Percentiles rank a stretch among this genome's conserved stretches.
Evolutionary conservation across 2,329 filamentous ascomycete genomes (phyloP).

Genomic region (Sclerotinia minor): DNA sequence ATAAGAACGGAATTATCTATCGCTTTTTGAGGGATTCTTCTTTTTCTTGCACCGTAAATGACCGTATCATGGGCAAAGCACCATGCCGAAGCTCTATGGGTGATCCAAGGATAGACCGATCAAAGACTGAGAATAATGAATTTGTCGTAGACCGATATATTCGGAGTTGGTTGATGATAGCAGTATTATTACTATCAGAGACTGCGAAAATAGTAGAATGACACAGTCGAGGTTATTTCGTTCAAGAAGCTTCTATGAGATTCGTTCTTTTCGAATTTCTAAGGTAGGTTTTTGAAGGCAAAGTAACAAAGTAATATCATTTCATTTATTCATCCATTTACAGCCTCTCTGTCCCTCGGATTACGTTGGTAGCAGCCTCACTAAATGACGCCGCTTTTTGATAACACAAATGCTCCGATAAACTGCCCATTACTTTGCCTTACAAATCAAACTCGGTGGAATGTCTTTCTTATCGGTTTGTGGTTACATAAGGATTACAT

Average conservation of each 20-base stretch:
- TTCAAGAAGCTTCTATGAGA: neutral
- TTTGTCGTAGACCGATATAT: neutral
- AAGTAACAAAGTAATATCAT: neutral
- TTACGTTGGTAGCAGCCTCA: slow-evolving; percentile 20
- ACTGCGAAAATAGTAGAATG: neutral
- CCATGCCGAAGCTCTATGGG: slow-evolving; percentile 31
- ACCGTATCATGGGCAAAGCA: slow-evolving; percentile 26
- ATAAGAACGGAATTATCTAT: neutral
- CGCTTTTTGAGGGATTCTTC: neutral
- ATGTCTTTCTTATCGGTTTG: neutral
- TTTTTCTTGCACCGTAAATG: slow-evolving; percentile 29
- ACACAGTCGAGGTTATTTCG: neutral
- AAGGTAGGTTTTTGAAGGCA: neutral
- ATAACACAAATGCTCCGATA: neutral
- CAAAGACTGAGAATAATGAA: neutral
- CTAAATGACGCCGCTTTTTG: slow-evolving; percentile 16
- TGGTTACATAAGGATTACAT: slow-evolving; percentile 5
- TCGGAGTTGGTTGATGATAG: slow-evolving; percentile 2
- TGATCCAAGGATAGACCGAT: neutral
- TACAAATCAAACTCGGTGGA: slow-evolving; percentile 10
- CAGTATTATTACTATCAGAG: neutral
- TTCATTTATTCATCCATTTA: neutral
- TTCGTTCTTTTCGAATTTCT: neutral
- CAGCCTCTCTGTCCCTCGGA: slow-evolving; percentile 17
- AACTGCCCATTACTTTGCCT: neutral